Evolutionary conservation across 257 asterid species (phyloP), one percentile per base, ranked within the genome.

Genomic region (Solanum clarkiae): DNA sequence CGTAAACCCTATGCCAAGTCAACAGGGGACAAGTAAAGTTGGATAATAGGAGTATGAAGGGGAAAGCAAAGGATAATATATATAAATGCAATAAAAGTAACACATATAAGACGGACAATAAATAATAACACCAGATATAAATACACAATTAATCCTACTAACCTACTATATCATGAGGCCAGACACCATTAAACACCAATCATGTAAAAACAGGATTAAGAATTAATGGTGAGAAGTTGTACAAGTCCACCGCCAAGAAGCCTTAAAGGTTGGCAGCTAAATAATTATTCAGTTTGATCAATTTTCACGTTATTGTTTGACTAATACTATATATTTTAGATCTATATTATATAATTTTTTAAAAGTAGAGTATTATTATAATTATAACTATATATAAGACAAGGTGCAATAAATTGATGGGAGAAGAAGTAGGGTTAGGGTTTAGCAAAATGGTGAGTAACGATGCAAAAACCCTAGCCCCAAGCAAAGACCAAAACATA

Each of bases 211-310:
- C 10, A 18, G 75, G 36, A 56, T 44, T 51, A 54, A 63, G 85
- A 85, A 86, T 89, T 74, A 83, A 86, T 42, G 82, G 85, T 86
- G 83, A 86, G 87, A 83, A 72, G 91, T 92, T 93, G 66, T 59
- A 59, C 12, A 55, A 18, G 97, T 93, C 98, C 97, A 92, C 98
- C 97, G 97, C 92, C 96, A 83, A 40, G 81, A 84, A 70, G 89
- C 87, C 87, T 88, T 90, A 86, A 85, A 85, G 88, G 91, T 80
- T 81, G 90, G 91, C 84, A 79, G 89, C 51, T 65, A 36, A 32
- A 36, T 5, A 69, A 40, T 65, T 56, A 16, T 44, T 32, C 81
- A 80, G 63, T 1, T 36, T 83, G 75, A 83, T 56, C n/a, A 83
- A 86, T 85, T 90, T 90, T 93, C 87, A 92, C 90, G 87, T 91